A percentile compares a stretch with the other conserved stretches of the same genome.
These are phyloP conservation scores for Lenzites betulinus DNA, from an alignment of 768 basidiomycete genomes.

Conservation along the genomic window DNA sequence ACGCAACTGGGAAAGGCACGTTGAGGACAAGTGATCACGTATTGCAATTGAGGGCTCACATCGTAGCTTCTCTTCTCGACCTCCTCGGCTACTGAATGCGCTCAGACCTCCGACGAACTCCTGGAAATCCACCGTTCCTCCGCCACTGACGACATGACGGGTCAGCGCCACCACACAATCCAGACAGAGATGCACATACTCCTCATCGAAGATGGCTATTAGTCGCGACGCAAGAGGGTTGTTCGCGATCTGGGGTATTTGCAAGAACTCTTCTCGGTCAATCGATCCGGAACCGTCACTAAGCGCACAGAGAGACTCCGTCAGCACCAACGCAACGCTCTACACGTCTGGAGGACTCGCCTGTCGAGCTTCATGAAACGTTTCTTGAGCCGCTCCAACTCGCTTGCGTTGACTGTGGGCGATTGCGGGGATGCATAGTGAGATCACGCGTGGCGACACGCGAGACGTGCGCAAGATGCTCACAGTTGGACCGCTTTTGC, in stretches of 20 bases:
- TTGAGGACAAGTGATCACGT: not conserved
- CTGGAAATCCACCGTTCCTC: constrained; percentile 98
- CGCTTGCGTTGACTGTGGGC: constrained; percentile 82
- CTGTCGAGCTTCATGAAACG: constrained; percentile 99
- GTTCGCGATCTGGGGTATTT: constrained; percentile 98
- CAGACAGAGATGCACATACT: constrained; percentile 59
- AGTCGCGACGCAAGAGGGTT: constrained; percentile 96
- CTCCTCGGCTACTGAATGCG: constrained; percentile 96
- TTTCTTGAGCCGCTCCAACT: constrained; percentile 95
- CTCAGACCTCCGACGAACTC: constrained; percentile 98
- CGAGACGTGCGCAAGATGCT: constrained; percentile 35
- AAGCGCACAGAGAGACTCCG: not conserved
- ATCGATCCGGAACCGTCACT: constrained; percentile 98
- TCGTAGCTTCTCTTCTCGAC: constrained; percentile 92
- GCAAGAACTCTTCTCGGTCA: constrained; percentile 97
- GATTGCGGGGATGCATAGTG: not conserved
- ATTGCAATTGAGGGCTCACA: constrained; percentile 58
- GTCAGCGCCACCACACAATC: not conserved
- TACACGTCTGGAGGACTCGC: constrained; percentile 39
- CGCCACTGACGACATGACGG: constrained; percentile 64
- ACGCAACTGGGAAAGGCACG: constrained; percentile 73
- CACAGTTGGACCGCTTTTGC: constrained; percentile 97
- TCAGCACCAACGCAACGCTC: not conserved
- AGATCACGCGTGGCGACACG: not conserved
- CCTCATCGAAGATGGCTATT: constrained; percentile 99